Evolutionary conservation across 805 yeast species (phyloP).

Genomic region (Torulaspora delbrueckii): DNA sequence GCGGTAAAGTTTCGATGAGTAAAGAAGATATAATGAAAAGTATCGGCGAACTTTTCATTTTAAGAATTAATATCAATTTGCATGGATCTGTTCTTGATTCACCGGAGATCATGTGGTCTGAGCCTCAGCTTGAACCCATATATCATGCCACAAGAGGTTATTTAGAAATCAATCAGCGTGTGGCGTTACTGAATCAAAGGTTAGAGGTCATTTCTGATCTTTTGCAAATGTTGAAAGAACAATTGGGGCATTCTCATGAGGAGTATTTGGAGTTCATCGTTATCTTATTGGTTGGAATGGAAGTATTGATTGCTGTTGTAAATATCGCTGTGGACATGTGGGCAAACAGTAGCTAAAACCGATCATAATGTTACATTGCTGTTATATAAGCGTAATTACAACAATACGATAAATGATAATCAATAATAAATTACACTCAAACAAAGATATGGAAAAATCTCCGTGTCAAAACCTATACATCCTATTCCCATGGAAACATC

Average conservation of each 20-base stretch:
- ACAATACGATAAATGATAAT: constrained; percentile 1
- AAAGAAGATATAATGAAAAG: constrained; percentile 95
- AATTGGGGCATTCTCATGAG: constrained; percentile 89
- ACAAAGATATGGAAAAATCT: constrained; percentile 2
- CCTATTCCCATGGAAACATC: constrained; percentile 4
- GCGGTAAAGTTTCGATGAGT: constrained; percentile 93
- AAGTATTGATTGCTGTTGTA: constrained; percentile 80
- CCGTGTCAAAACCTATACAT: constrained; percentile 7
- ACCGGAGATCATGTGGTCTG: constrained; percentile 98
- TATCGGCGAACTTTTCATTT: constrained; percentile 90
- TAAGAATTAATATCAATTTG: constrained; percentile 73
- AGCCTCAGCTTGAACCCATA: constrained; percentile 95
- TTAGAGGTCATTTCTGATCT: constrained; percentile 90
- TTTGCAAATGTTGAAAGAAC: constrained; percentile 94
- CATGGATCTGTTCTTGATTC: constrained; percentile 90
- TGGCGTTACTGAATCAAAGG: constrained; percentile 81
- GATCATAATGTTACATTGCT: background rate
- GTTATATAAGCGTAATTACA: background rate
- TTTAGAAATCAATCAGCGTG: constrained; percentile 91
- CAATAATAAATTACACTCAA: constrained; percentile 4
- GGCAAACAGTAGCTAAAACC: constrained; percentile 27
- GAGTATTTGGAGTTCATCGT: constrained; percentile 90
- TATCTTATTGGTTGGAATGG: constrained; percentile 84
- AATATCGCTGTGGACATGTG: constrained; percentile 64
- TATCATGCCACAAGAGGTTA: constrained; percentile 97